These are phyloP conservation scores for Penstemon davidsonii DNA, from an alignment of 257 asterid species.

Conservation along the genomic window DNA sequence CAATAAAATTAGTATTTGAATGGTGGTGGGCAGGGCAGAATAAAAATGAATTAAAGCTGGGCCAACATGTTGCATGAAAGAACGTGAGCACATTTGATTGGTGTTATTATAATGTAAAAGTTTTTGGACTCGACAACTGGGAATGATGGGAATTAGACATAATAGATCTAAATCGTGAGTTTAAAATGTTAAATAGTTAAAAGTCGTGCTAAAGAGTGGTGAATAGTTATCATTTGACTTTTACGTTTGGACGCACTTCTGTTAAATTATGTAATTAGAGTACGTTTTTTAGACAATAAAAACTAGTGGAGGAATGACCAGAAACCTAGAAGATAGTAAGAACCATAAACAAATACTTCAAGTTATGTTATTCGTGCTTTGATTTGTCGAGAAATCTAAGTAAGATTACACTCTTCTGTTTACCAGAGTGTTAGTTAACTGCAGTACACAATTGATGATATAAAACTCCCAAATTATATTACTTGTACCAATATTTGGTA, in stretches of 20 bases:
- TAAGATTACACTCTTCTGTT: too few species aligned
- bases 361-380: background rate
- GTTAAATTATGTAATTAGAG: background rate
- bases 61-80: conserved; percentile 41
- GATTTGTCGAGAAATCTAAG: background rate
- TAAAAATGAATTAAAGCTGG: conserved; percentile 33
- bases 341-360: background rate
- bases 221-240: conserved; percentile 26
- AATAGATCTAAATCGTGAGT: conserved; percentile 38
- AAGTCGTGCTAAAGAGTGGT: conserved; percentile 25
- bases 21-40: conserved; percentile 6
- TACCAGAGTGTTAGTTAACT: too few species aligned
- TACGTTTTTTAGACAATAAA: background rate
- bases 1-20: background rate
- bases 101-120: conserved; percentile 32
- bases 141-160: conserved; percentile 20
- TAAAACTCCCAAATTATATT: too few species aligned
- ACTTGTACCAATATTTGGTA: too few species aligned
- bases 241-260: background rate
- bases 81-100: conserved; percentile 46
- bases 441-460: too few species aligned
- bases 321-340: too few species aligned
- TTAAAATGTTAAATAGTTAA: conserved; percentile 27
- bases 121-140: conserved; percentile 48
- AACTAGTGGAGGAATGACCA: background rate